These are phyloP conservation scores for Trichoderma orchidacearum DNA, from an alignment of 495 filamentous ascomycete species.

Conservation along the genomic window DNA sequence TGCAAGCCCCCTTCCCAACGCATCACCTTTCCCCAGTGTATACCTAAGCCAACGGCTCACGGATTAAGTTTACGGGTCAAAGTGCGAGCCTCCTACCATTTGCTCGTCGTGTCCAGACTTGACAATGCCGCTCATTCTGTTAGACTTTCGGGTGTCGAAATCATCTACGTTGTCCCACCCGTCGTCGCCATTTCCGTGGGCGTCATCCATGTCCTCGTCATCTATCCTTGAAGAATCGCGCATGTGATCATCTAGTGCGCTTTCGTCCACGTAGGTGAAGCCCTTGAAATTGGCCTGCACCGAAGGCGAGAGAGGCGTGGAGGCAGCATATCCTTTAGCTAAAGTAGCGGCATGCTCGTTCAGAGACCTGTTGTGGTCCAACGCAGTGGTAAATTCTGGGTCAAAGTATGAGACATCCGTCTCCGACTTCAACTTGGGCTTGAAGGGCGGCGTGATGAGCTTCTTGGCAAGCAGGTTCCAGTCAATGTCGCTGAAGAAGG, in stretches of 20 bases:
- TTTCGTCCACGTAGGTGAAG: slow-evolving; percentile 97
- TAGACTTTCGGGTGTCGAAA: slow-evolving; percentile 26
- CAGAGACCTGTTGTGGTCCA: slow-evolving; percentile 68
- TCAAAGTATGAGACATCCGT: slow-evolving; percentile 97
- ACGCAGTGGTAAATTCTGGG: slow-evolving; percentile 92
- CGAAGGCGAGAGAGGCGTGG: slow-evolving; percentile 80
- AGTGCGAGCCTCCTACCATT: slow-evolving; percentile 61
- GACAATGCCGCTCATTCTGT: slow-evolving; percentile 64
- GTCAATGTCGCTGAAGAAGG: slow-evolving; percentile 89
- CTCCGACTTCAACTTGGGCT: slow-evolving; percentile 88
- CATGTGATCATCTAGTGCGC: slow-evolving; percentile 85
- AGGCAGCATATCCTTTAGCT: slow-evolving; percentile 60
- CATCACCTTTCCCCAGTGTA: not conserved
- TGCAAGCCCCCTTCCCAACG: not conserved
- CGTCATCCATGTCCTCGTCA: slow-evolving; percentile 40
- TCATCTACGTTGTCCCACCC: slow-evolving; percentile 32
- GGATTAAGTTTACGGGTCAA: slow-evolving; percentile 36
- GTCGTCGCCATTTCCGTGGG: slow-evolving; percentile 32
- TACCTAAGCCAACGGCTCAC: not conserved
- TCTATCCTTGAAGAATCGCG: slow-evolving; percentile 45
- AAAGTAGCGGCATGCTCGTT: slow-evolving; percentile 81
- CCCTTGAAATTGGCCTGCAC: slow-evolving; percentile 98
- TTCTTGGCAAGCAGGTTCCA: slow-evolving; percentile 81
- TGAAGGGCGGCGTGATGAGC: slow-evolving; percentile 92
- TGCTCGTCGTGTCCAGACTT: slow-evolving; percentile 52